These are phyloP conservation scores for Tricholoma flavovirens DNA, from an alignment of 768 basidiomycete genomes.

Conservation along the genomic window DNA sequence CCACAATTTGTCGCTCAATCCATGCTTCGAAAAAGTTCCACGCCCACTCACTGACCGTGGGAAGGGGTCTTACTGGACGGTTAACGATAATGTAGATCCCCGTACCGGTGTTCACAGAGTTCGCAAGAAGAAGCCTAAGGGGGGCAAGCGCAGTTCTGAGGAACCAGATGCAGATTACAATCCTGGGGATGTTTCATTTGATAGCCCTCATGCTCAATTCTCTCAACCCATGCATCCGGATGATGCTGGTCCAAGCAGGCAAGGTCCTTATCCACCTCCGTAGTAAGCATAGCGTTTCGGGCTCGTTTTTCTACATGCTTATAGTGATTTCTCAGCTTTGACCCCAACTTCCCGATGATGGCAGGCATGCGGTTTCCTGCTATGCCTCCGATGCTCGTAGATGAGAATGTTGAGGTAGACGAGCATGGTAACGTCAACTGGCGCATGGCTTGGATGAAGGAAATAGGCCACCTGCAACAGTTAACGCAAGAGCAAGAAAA, in stretches of 20 bases:
- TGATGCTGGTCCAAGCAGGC: constrained; percentile 54
- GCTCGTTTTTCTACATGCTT: constrained; percentile 3
- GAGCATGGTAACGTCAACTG: constrained; percentile 79
- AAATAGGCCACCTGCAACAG: constrained; percentile 68
- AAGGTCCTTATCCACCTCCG: constrained; percentile 54
- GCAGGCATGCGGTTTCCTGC: constrained; percentile 61
- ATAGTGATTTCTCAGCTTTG: constrained; percentile 46
- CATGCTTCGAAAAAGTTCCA: constrained; percentile 87
- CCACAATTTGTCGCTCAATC: constrained; percentile 85
- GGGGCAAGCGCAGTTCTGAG: constrained; percentile 44
- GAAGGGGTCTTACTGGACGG: constrained; percentile 90
- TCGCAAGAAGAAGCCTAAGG: constrained; percentile 80
- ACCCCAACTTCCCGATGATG: constrained; percentile 68
- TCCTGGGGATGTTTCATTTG: constrained; percentile 42
- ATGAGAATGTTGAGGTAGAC: constrained; percentile 65
- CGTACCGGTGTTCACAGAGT: constrained; percentile 85
- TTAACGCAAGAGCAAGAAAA: constrained; percentile 81
- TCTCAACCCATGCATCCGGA: constrained; percentile 54
- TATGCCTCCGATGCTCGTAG: constrained; percentile 50
- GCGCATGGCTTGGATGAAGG: constrained; percentile 76
- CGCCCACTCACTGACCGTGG: constrained; percentile 89
- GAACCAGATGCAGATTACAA: constrained; percentile 66
- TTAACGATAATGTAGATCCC: constrained; percentile 85
- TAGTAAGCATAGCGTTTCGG: constrained; percentile 36
- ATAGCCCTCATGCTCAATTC: constrained; percentile 53